A percentile compares a stretch with the other conserved stretches of the same genome.
These are phyloP conservation scores for Sistotremastrum niveocremeum DNA, from an alignment of 768 basidiomycete genomes.

Conservation along the genomic window DNA sequence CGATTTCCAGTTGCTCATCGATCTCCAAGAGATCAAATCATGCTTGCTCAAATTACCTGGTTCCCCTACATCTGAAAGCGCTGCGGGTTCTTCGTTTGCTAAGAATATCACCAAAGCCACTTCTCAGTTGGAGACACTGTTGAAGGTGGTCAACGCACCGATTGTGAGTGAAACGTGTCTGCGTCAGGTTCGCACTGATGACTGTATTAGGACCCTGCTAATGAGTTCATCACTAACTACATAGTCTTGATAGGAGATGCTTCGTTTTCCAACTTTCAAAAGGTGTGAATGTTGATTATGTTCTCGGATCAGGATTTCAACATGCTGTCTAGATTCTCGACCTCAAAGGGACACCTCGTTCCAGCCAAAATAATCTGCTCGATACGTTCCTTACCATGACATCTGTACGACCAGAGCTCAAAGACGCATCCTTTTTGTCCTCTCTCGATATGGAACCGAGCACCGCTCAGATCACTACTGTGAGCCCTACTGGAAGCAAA, in stretches of 20 bases:
- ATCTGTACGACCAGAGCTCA: slow-evolving; percentile 80
- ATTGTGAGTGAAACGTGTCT: slow-evolving; percentile 37
- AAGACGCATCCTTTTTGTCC: slow-evolving; percentile 84
- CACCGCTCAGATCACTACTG: slow-evolving; percentile 34
- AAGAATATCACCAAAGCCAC: slow-evolving; percentile 73
- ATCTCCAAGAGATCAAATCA: slow-evolving; percentile 76
- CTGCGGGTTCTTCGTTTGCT: slow-evolving; percentile 14
- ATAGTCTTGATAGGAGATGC: slow-evolving; percentile 88
- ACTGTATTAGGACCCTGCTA: slow-evolving; percentile 63
- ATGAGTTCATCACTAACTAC: slow-evolving; percentile 93
- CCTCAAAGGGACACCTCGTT: slow-evolving; percentile 81
- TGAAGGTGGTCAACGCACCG: slow-evolving; percentile 92
- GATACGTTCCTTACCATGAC: slow-evolving; percentile 89
- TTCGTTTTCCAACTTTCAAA: slow-evolving; percentile 96
- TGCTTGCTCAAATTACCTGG: slow-evolving; percentile 78
- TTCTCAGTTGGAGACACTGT: slow-evolving; percentile 72
- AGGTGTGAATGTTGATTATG: slow-evolving; percentile 34
- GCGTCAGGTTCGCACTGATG: background rate
- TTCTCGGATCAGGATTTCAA: background rate
- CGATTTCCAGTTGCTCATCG: slow-evolving; percentile 61
- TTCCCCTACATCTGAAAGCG: slow-evolving; percentile 49
- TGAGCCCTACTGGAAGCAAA: slow-evolving; percentile 54
- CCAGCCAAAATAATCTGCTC: slow-evolving; percentile 76
- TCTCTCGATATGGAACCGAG: slow-evolving; percentile 91
- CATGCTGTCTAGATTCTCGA: slow-evolving; percentile 60